Evolutionary conservation across 169 alveolate genomes (phyloP).

Genomic region (Theileria orientalis): DNA sequence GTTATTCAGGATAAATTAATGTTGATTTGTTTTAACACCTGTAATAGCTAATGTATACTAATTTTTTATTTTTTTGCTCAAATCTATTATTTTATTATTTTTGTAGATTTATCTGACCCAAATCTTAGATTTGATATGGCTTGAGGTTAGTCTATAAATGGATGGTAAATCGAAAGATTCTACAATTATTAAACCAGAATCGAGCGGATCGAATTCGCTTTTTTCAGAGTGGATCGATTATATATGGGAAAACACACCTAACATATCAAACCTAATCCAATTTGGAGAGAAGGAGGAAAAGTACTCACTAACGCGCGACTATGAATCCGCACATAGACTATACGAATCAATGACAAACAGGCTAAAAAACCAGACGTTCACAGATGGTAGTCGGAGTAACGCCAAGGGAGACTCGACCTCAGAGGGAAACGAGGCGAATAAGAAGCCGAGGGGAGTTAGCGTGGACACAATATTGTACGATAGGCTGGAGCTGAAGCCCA

Average conservation of each 20-base stretch:
- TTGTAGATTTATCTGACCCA: no score
- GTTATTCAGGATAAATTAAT: no score
- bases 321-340: neutral
- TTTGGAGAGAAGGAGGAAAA: slow-evolving; percentile 46
- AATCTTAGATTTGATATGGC: no score
- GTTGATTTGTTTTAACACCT: no score
- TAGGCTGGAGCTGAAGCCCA: slow-evolving; percentile 55
- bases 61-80: no score
- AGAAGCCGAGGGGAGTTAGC: slow-evolving; percentile 12
- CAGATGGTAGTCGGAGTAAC: neutral
- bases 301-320: slow-evolving; percentile 47
- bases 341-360: slow-evolving; percentile 1
- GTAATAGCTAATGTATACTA: no score
- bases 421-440: neutral
- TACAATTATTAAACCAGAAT: no score
- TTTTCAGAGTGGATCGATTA: slow-evolving; percentile 24
- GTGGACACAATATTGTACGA: slow-evolving; percentile 70
- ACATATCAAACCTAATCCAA: slow-evolving; percentile 47
- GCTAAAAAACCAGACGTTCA: neutral
- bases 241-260: slow-evolving; percentile 24
- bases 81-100: no score
- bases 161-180: neutral
- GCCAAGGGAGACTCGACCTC: neutral
- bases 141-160: neutral
- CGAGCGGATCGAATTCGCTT: neutral